Conservation (phyloP, 2,329 filamentous ascomycete species). For the Botryotinia calthae region DNA sequence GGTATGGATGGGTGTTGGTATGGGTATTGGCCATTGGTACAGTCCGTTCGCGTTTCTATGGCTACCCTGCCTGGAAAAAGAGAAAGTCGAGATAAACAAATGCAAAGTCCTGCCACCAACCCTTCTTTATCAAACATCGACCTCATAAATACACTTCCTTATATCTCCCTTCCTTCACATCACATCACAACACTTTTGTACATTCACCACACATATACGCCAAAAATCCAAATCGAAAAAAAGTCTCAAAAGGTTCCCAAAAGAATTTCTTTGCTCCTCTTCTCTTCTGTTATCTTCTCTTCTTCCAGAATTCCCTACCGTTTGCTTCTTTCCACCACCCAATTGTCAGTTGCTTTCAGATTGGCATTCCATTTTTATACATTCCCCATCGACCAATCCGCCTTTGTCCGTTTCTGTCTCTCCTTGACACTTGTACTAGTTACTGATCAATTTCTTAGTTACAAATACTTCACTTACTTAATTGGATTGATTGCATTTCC, state of each 20-base stretch:
- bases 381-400: slow-evolving; percentile 14
- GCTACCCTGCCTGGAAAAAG: slow-evolving; percentile 2
- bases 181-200: neutral
- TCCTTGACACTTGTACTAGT: neutral
- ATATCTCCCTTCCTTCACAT: neutral
- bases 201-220: neutral
- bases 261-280: slow-evolving; percentile 16
- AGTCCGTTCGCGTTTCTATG: slow-evolving; percentile 5
- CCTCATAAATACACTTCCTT: neutral
- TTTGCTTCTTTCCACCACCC: slow-evolving; percentile 21
- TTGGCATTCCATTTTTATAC: slow-evolving; percentile 22
- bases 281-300: neutral
- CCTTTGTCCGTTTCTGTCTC: slow-evolving; percentile 28
- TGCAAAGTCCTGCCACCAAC: neutral
- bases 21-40: too few relatives aligned
- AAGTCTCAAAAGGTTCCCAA: neutral
- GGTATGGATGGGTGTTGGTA: too few relatives aligned
- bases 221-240: neutral
- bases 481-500: neutral
- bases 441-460: slow-evolving; percentile 2
- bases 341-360: slow-evolving; percentile 25
- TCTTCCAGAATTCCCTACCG: slow-evolving; percentile 6
- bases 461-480: neutral
- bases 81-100: slow-evolving; percentile 15
- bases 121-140: neutral